Evolutionary conservation across 2,329 filamentous ascomycete species (phyloP).

Genomic region (Microsporum canis): DNA sequence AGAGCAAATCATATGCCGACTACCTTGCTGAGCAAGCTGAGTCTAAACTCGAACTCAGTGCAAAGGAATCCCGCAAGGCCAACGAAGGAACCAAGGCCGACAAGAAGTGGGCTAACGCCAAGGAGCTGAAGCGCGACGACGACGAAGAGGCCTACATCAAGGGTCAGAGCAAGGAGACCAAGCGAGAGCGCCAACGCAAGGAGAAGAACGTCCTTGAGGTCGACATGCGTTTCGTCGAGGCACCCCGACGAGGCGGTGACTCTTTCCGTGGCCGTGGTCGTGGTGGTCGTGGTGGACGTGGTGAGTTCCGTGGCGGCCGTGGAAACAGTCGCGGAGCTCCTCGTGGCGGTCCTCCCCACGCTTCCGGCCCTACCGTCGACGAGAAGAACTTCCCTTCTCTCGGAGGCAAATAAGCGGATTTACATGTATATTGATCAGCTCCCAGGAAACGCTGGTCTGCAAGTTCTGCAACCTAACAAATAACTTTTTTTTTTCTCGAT

Average conservation of each 20-base stretch:
- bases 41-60: constrained; percentile 60
- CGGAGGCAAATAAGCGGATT: constrained; percentile 27
- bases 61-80: constrained; percentile 67
- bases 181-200: constrained; percentile 79
- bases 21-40: constrained; percentile 68
- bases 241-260: constrained; percentile 44
- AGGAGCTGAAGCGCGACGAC: constrained; percentile 48
- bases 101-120: constrained; percentile 89
- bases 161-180: constrained; percentile 49
- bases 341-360: constrained; percentile 24
- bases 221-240: constrained; percentile 70
- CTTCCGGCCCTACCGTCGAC: constrained; percentile 28
- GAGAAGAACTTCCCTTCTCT: constrained; percentile 39
- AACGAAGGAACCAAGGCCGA: constrained; percentile 82
- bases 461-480: background rate
- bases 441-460: background rate
- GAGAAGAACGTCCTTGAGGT: constrained; percentile 83
- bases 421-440: background rate
- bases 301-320: constrained; percentile 35
- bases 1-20: constrained; percentile 78
- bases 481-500: background rate
- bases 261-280: constrained; percentile 39
- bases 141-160: constrained; percentile 61
- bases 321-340: constrained; percentile 33
- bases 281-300: constrained; percentile 28